Base-by-base conservation (phyloP, 1,284 basidiomycete genomes). In the Fistulinella cinereoalba region DNA sequence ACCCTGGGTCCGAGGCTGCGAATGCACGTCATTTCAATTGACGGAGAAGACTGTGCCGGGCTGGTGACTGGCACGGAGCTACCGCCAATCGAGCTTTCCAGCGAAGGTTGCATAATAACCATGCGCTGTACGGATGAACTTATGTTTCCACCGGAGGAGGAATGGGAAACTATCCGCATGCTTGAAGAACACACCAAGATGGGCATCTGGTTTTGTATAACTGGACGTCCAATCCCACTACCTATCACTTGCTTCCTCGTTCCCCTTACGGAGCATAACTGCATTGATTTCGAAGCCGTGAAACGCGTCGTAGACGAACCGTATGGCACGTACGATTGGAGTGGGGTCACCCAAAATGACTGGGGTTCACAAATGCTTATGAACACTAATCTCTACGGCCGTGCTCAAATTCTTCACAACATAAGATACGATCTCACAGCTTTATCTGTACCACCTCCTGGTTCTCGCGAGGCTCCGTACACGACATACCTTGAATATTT, bases 361-460 rank as follows among this genome's bases (percentile, higher is more conserved):
- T 76, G 72, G 42, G 72, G 65, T 46, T 66, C 62, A 23, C 61
- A 79, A 18, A 58, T 86, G 45, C 67, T 85, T 22, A 71, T 77
- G 63, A 83, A 80, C 53, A 66, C 50, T 45, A 76, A 77, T 57
- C 72, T 80, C 53, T 65, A 67, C 32, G 85, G 81, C 6, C 75
- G 78, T n/a, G 70, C 75, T 2, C 71, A 79, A 33, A 55, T 82
- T 37, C 68, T 91, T 37, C 73, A 72, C 47, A 66, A 66, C 27
- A 73, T 88, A 52, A 76, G 83, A 29, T 51, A 72, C 29, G 87
- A 91, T 60, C 65, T 90, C 19, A 78, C 79, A 0, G 83, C 84
- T 3, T 61, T 76, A 56, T 85, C 84, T 41, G 56, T 47, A 11
- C 81, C 83, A 3, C 66, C 68, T 0, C 57, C 64, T 3, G 79